Conservation (phyloP, 176 grass and related monocot species). For the Poa annua region DNA sequence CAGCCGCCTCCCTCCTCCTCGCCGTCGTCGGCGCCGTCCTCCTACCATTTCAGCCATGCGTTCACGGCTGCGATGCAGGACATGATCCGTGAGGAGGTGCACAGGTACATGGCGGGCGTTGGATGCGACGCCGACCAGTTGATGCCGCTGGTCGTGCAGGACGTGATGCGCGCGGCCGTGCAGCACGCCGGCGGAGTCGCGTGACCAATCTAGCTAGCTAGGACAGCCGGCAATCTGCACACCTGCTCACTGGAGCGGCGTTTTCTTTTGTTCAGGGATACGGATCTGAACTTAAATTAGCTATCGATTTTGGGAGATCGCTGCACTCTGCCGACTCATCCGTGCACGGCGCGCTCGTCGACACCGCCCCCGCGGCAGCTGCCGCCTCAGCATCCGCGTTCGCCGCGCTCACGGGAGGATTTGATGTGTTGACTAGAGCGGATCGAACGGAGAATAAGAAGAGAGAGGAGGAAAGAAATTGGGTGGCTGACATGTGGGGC, state of each 20-base stretch:
- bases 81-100: conserved; percentile 72
- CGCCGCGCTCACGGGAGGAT: too few relatives aligned
- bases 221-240: background rate
- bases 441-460: too few relatives aligned
- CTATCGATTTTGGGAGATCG: too few relatives aligned
- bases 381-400: too few relatives aligned
- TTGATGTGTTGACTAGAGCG: too few relatives aligned
- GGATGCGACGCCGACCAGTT: conserved; percentile 35
- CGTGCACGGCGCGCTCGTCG: too few relatives aligned
- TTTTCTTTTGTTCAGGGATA: too few relatives aligned
- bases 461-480: too few relatives aligned
- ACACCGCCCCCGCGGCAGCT: too few relatives aligned
- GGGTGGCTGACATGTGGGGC: too few relatives aligned
- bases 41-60: background rate
- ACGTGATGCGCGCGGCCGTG: conserved; percentile 51
- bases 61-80: conserved; percentile 68
- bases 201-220: background rate
- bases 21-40: background rate
- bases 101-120: conserved; percentile 65
- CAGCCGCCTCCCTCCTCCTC: conserved; percentile 21
- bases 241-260: background rate
- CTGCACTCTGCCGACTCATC: too few relatives aligned
- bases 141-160: conserved; percentile 48
- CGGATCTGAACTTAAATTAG: too few relatives aligned
- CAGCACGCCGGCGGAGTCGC: conserved; percentile 38